Conservation (phyloP, 1,284 basidiomycete species). For the Boletus holoroseus region DNA sequence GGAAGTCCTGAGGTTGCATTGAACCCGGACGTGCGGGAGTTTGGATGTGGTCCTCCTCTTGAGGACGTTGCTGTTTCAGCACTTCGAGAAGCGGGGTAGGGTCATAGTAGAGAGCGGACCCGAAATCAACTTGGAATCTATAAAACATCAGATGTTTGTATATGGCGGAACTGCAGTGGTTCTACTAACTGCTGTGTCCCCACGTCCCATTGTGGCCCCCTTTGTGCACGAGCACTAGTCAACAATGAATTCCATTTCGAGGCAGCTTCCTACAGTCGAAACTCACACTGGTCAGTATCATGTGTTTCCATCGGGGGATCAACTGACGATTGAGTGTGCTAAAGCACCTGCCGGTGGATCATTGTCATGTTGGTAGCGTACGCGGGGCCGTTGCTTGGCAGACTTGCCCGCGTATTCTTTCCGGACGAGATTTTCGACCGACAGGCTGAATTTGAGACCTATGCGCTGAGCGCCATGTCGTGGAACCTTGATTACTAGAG, state of each 20-base stretch:
- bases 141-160: constrained; percentile 4
- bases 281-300: constrained; percentile 2
- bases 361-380: constrained; percentile 58
- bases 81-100: constrained; percentile 41
- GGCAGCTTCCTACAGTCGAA: constrained; percentile 57
- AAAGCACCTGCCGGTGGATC: constrained; percentile 45
- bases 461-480: constrained; percentile 69
- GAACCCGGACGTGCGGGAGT: constrained; percentile 19
- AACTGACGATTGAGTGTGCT: constrained; percentile 56
- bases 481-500: constrained; percentile 60
- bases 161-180: background rate
- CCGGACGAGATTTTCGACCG: constrained; percentile 54
- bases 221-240: constrained; percentile 67
- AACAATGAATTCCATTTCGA: constrained; percentile 81
- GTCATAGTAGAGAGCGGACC: constrained; percentile 51
- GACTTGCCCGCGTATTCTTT: constrained; percentile 32
- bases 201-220: constrained; percentile 81
- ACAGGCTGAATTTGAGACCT: constrained; percentile 53
- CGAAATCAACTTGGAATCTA: constrained; percentile 46
- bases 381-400: constrained; percentile 35
- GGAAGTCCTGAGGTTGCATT: constrained; percentile 35
- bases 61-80: constrained; percentile 34
- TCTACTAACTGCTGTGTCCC: constrained; percentile 68
- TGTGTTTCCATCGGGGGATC: background rate
- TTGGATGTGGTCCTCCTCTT: constrained; percentile 29